These are phyloP conservation scores for Knoxia roxburghii DNA, from an alignment of 257 asterid genomes.

Conservation along the genomic window DNA sequence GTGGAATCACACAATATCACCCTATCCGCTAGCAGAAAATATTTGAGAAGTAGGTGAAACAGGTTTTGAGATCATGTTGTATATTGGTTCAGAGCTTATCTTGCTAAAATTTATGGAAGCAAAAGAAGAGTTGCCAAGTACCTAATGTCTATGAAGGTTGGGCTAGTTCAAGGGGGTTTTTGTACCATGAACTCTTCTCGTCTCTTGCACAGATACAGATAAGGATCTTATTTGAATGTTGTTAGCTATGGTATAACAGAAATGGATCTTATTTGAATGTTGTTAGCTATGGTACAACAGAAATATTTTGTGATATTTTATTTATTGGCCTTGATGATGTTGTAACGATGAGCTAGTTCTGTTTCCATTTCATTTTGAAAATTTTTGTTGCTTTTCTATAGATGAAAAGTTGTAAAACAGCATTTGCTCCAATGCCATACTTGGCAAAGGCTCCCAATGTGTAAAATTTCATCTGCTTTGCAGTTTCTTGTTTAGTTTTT, in stretches of 20 bases:
- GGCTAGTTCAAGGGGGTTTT: neutral
- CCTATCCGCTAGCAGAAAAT: slow-evolving; percentile 49
- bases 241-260: too few species aligned
- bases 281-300: slow-evolving; percentile 5
- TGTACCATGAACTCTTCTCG: neutral
- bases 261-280: slow-evolving; percentile 5
- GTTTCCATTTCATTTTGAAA: neutral
- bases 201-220: slow-evolving; percentile 3
- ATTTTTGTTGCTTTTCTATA: neutral
- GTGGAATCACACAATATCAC: slow-evolving; percentile 86
- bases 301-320: slow-evolving; percentile 1
- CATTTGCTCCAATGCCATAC: too few species aligned
- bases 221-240: slow-evolving; percentile 7
- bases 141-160: slow-evolving; percentile 3
- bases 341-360: slow-evolving; percentile 1
- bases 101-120: slow-evolving; percentile 9
- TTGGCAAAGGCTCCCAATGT: too few species aligned
- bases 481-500: too few species aligned
- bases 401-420: neutral
- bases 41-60: neutral
- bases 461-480: too few species aligned
- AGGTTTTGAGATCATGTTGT: slow-evolving; percentile 1
- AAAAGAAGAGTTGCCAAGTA: slow-evolving; percentile 15
- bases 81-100: slow-evolving; percentile 10
- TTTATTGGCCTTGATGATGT: slow-evolving; percentile 8